A percentile compares a stretch with the other conserved stretches of the same genome.
phyloP scores from a whole-genome alignment of 768 basidiomycete genomes.

The Russula foetens region DNA sequence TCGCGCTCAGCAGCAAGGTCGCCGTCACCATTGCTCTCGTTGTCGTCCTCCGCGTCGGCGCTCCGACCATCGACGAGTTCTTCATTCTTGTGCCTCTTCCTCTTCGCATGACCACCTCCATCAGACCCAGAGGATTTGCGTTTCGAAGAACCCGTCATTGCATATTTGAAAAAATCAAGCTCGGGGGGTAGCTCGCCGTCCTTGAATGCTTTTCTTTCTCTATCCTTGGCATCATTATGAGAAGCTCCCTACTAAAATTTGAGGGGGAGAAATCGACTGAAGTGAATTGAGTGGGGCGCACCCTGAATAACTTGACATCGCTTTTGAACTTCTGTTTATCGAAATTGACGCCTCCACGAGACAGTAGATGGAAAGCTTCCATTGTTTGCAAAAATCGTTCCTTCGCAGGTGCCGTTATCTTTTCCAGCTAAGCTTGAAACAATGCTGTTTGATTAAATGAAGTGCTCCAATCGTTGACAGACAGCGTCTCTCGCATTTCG shows the following conservation, averaged over 20 bases:
- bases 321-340: slow-evolving; percentile 65
- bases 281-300: slow-evolving; percentile 24
- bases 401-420: neutral
- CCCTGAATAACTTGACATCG: slow-evolving; percentile 67
- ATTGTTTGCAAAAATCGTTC: slow-evolving; percentile 29
- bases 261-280: neutral
- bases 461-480: no score
- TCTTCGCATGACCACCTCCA: slow-evolving; percentile 5
- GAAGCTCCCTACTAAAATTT: slow-evolving; percentile 24
- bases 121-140: slow-evolving; percentile 33
- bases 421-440: neutral
- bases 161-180: slow-evolving; percentile 91
- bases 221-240: slow-evolving; percentile 21
- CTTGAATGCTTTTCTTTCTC: slow-evolving; percentile 21
- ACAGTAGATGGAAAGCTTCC: slow-evolving; percentile 88
- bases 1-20: slow-evolving; percentile 22
- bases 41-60: slow-evolving; percentile 24
- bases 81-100: slow-evolving; percentile 10
- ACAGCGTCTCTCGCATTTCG: neutral
- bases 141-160: slow-evolving; percentile 46
- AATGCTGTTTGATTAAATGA: neutral
- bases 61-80: slow-evolving; percentile 22
- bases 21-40: slow-evolving; percentile 20
- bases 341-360: slow-evolving; percentile 77
- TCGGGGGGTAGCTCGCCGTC: slow-evolving; percentile 59